These are phyloP conservation scores for Helicocarpus griseus DNA, from an alignment of 2,329 filamentous ascomycete species.

Conservation along the genomic window DNA sequence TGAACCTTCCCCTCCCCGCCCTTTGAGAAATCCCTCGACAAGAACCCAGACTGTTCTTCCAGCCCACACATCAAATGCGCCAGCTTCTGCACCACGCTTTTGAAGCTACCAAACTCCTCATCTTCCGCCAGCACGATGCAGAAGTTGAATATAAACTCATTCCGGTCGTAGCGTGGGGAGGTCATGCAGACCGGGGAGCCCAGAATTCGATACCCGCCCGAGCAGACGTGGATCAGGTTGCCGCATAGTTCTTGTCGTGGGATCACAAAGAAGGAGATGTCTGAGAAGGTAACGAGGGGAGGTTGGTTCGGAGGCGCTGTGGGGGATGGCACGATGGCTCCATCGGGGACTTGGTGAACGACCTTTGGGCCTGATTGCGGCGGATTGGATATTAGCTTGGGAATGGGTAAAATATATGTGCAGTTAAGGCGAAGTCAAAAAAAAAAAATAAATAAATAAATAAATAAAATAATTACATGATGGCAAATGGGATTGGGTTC, in stretches of 20 bases:
- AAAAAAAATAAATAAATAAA: neutral
- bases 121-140: constrained; percentile 67
- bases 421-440: neutral
- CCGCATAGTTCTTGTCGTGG: constrained; percentile 93
- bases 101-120: constrained; percentile 66
- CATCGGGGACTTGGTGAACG: constrained; percentile 54
- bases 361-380: constrained; percentile 47
- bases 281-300: constrained; percentile 75
- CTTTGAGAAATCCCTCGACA: constrained; percentile 42
- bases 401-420: neutral
- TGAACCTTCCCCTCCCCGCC: constrained; percentile 44
- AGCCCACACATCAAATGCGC: constrained; percentile 78
- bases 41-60: constrained; percentile 81
- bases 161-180: constrained; percentile 72
- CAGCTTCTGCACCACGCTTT: constrained; percentile 75
- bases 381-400: constrained; percentile 2
- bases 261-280: constrained; percentile 86
- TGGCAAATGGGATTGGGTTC: neutral
- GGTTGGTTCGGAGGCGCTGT: constrained; percentile 39
- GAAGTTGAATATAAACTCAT: constrained; percentile 98
- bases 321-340: constrained; percentile 42
- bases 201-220: constrained; percentile 70
- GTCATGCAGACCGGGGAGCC: constrained; percentile 84
- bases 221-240: constrained; percentile 62
- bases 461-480: neutral